phyloP scores from a whole-genome alignment of 805 yeast species.

The Myxozyma lipomycoides region DNA sequence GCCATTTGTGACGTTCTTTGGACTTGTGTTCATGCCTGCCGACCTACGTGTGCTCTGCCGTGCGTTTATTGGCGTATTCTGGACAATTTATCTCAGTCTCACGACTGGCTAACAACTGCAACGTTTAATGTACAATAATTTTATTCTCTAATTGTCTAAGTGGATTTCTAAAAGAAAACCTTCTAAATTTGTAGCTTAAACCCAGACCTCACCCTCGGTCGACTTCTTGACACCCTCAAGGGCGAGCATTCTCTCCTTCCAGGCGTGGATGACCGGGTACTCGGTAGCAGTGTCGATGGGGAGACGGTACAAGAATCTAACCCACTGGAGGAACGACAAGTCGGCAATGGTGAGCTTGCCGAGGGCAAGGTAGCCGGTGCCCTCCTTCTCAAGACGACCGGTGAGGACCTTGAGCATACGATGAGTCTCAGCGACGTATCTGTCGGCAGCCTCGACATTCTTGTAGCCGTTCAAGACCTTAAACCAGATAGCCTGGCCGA shows the following conservation, averaged over 20 bases:
- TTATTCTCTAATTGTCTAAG: no score
- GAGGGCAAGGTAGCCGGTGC: slow-evolving; percentile 85
- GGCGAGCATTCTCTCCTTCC: slow-evolving; percentile 92
- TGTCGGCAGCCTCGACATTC: slow-evolving; percentile 75
- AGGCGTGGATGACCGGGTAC: slow-evolving; percentile 78
- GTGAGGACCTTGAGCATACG: slow-evolving; percentile 85
- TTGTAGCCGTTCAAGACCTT: slow-evolving; percentile 75
- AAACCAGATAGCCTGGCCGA: slow-evolving; percentile 87
- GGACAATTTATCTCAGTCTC: slow-evolving; percentile 14
- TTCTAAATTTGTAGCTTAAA: neutral
- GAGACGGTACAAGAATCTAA: slow-evolving; percentile 79
- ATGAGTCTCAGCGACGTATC: slow-evolving; percentile 82
- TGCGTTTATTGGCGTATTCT: slow-evolving; percentile 15
- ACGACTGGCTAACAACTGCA: neutral
- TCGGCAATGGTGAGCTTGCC: slow-evolving; percentile 75
- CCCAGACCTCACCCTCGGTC: slow-evolving; percentile 28
- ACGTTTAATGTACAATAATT: no score
- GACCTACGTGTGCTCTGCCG: slow-evolving; percentile 9
- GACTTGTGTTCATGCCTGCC: slow-evolving; percentile 8
- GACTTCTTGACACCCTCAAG: slow-evolving; percentile 63
- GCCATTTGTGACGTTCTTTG: slow-evolving; percentile 14
- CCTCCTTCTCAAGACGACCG: slow-evolving; percentile 79
- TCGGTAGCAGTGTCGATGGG: slow-evolving; percentile 78
- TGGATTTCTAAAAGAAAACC: neutral
- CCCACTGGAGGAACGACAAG: slow-evolving; percentile 88